Base-by-base conservation (phyloP, 208 protist genomes). In the Trypanosoma rangeli region DNA sequence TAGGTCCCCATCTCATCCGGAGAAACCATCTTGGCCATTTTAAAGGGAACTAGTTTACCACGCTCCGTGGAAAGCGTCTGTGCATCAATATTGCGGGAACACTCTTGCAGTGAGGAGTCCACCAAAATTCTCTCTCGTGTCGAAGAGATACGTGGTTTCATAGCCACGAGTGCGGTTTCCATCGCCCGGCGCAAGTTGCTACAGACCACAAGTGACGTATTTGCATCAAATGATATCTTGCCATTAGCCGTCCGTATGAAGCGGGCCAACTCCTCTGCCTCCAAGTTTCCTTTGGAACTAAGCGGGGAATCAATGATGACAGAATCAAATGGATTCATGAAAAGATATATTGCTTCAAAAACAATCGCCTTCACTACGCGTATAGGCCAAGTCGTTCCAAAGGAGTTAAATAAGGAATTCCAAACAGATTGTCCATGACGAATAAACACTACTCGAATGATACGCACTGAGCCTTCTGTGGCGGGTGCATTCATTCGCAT, bases 381-480 rank as follows among this genome's bases (percentile, higher is more conserved):
- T 42, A 83, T 28, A 9, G 90, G 86, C 73, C 89, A 89, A 5
- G 68, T 74, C 0, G 78, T 12, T 33, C 80, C 84, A 62, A 83
- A 84, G 20, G 78, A 79, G 79, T 95, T 97, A 79, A 95, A 95
- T 44, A 97, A 71, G 12, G 89, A 92, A 80, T 97, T 97, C 92
- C 94, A 97, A n/a, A 94, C 85, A 0, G 89, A 96, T 79, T 97
- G 92, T 9, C 94, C 94, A 73, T 97, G 94, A 16, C 94, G 87
- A 62, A 97, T 80, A 59, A 97, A 97, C n/a, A 96, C 83, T 10
- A 97, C 59, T n/a, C 88, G 82, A 54, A 97, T 85, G 5, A 70
- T 80, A 33, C 89, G 88, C 57, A 65, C 85, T 20, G 80, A 86
- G 42, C 71, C 69, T 28, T 55, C 58, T 8, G 76, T 60, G 50